Evolutionary conservation across 768 basidiomycete genomes (phyloP).

Genomic region (Termitomyces sp.): DNA sequence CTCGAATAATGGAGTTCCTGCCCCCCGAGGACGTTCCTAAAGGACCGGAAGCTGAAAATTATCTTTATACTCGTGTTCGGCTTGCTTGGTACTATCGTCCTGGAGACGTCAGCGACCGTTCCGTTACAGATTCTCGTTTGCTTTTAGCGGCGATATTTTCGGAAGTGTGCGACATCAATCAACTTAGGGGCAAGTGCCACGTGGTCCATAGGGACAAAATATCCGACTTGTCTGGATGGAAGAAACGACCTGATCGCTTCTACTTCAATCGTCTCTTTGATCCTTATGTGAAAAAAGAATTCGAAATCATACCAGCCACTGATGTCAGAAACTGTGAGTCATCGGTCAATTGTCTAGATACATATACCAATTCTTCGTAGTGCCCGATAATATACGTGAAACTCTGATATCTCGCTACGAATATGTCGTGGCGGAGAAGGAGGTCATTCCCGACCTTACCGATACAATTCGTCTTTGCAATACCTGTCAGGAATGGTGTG

Average conservation of each 20-base stretch:
- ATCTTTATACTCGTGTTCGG: slow-evolving; percentile 76
- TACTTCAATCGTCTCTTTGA: slow-evolving; percentile 96
- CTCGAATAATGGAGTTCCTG: slow-evolving; percentile 95
- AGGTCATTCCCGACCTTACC: slow-evolving; percentile 85
- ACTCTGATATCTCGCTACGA: slow-evolving; percentile 81
- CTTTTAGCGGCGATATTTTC: slow-evolving; percentile 95
- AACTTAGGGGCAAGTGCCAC: slow-evolving; percentile 88
- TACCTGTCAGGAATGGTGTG: slow-evolving; percentile 84
- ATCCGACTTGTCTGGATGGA: slow-evolving; percentile 89
- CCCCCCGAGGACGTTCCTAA: slow-evolving; percentile 70
- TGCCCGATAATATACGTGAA: slow-evolving; percentile 76
- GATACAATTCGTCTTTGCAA: slow-evolving; percentile 82
- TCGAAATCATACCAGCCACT: slow-evolving; percentile 85
- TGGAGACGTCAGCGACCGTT: slow-evolving; percentile 90
- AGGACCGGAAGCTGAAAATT: slow-evolving; percentile 60
- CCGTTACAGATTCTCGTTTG: slow-evolving; percentile 85
- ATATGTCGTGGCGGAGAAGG: slow-evolving; percentile 93
- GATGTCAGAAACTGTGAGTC: slow-evolving; percentile 84
- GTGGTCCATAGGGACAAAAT: slow-evolving; percentile 96
- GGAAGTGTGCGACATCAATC: slow-evolving; percentile 91
- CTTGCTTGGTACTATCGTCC: slow-evolving; percentile 97
- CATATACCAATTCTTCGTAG: slow-evolving; percentile 33
- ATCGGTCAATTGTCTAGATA: slow-evolving; percentile 14
- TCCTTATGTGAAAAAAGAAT: slow-evolving; percentile 97
- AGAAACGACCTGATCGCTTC: slow-evolving; percentile 90